Conservation (phyloP, 2,329 filamentous ascomycete genomes). For the Aspergillus pseudoviridinutans region DNA sequence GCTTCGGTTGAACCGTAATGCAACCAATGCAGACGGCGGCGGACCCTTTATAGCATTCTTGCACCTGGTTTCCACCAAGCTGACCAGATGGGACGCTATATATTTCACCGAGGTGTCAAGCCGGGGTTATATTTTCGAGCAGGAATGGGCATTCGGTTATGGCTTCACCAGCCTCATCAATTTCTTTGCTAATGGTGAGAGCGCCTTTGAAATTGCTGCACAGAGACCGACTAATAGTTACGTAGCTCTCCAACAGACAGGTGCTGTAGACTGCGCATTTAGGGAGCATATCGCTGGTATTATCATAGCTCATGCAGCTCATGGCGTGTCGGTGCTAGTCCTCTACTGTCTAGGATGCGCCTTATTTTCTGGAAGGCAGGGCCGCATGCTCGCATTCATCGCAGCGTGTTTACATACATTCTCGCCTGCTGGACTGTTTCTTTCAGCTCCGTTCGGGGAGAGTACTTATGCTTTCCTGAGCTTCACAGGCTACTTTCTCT, state of each 20-base stretch:
- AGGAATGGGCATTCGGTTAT: slow-evolving; percentile 9
- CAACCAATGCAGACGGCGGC: too few species aligned
- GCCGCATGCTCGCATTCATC: slow-evolving; percentile 5
- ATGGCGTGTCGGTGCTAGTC: slow-evolving; percentile 1
- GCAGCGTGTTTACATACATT: slow-evolving; percentile 4
- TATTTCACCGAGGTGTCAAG: slow-evolving; percentile 5
- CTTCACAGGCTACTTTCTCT: slow-evolving; percentile 4
- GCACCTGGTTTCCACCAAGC: slow-evolving; percentile 1
- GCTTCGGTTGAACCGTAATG: too few species aligned
- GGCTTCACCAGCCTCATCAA: not conserved
- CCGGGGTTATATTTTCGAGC: slow-evolving; percentile 6
- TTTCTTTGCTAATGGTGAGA: not conserved
- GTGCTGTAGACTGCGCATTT: not conserved
- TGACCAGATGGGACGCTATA: slow-evolving; percentile 1
- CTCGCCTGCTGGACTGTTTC: slow-evolving; percentile 7
- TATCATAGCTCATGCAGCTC: slow-evolving; percentile 2
- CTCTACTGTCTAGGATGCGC: not conserved
- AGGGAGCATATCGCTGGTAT: not conserved
- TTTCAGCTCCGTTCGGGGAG: slow-evolving; percentile 5
- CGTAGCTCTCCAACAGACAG: too few species aligned
- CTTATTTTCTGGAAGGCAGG: not conserved
- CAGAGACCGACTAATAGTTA: too few species aligned
- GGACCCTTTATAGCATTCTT: too few species aligned
- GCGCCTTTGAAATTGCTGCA: too few species aligned
- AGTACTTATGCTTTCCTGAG: slow-evolving; percentile 3